These are phyloP conservation scores for Ogataea ramenticola DNA, from an alignment of 805 yeast genomes.

Conservation along the genomic window DNA sequence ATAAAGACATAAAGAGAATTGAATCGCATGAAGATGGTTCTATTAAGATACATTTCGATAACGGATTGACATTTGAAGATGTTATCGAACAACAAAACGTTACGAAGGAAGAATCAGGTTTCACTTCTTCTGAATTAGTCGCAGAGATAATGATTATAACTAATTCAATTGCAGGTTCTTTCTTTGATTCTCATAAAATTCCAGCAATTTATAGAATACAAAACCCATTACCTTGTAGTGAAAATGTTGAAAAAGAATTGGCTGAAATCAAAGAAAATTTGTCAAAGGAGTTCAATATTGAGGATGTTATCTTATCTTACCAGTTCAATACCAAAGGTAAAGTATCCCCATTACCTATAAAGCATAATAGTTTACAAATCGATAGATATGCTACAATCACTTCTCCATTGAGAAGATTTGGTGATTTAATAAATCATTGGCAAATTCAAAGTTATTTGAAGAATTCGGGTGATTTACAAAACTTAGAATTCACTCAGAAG, in stretches of 20 bases:
- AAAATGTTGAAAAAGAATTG: constrained; percentile 7
- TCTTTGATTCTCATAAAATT: constrained; percentile 34
- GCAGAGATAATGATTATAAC: constrained; percentile 81
- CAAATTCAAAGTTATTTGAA: constrained; percentile 46
- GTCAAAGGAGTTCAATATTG: constrained; percentile 19
- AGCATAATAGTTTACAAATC: constrained; percentile 62
- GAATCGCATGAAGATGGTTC: constrained; percentile 11
- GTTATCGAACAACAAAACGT: neutral
- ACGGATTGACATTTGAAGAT: neutral
- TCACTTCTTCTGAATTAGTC: constrained; percentile 36
- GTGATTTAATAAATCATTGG: constrained; percentile 77
- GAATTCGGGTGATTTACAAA: constrained; percentile 6
- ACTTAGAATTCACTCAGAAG: constrained; percentile 23
- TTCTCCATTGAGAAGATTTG: constrained; percentile 80
- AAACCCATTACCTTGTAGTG: constrained; percentile 16
- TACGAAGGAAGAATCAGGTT: constrained; percentile 3
- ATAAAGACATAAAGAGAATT: constrained; percentile 1
- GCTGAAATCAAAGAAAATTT: neutral
- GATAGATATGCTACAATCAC: constrained; percentile 66
- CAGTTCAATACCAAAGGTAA: constrained; percentile 47
- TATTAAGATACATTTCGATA: constrained; percentile 20
- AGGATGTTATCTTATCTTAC: constrained; percentile 35
- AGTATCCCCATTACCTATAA: constrained; percentile 34
- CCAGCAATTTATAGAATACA: constrained; percentile 45
- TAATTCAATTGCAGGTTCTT: constrained; percentile 51